These are phyloP conservation scores for Cryptococcus depauperatus DNA, from an alignment of 1,284 basidiomycete species.

Conservation along the genomic window DNA sequence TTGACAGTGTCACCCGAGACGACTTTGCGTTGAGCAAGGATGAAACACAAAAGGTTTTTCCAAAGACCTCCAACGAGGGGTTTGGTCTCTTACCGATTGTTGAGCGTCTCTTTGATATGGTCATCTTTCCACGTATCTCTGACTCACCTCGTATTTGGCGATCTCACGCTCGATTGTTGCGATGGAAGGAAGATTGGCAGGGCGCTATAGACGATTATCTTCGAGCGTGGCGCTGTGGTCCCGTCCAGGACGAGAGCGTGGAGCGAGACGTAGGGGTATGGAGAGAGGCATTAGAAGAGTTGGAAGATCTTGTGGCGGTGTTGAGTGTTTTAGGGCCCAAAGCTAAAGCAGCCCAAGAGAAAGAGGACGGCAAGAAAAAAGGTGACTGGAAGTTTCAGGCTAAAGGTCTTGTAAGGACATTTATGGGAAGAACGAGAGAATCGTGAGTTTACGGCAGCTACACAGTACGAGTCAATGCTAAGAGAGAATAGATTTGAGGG, in stretches of 20 bases:
- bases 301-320: constrained; percentile 73
- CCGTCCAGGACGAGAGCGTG: constrained; percentile 57
- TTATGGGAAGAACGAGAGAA: constrained; percentile 59
- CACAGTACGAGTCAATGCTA: not conserved
- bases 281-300: constrained; percentile 64
- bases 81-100: constrained; percentile 60
- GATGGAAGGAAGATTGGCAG: constrained; percentile 62
- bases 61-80: constrained; percentile 55
- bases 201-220: constrained; percentile 73
- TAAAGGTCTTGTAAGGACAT: constrained; percentile 76
- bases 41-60: constrained; percentile 27
- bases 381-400: constrained; percentile 74
- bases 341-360: constrained; percentile 33
- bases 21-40: constrained; percentile 37
- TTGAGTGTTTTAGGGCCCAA: constrained; percentile 73
- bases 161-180: constrained; percentile 68
- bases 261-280: constrained; percentile 61
- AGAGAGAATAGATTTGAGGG: constrained; percentile 57
- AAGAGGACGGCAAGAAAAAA: constrained; percentile 36
- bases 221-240: constrained; percentile 67
- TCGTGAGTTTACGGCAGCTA: constrained; percentile 30
- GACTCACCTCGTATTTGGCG: constrained; percentile 65
- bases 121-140: constrained; percentile 67
- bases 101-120: constrained; percentile 59
- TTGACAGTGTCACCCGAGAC: constrained; percentile 70